Evolutionary conservation across 495 filamentous ascomycete genomes (phyloP).

Genomic region (Stereocaulon alpinum): DNA sequence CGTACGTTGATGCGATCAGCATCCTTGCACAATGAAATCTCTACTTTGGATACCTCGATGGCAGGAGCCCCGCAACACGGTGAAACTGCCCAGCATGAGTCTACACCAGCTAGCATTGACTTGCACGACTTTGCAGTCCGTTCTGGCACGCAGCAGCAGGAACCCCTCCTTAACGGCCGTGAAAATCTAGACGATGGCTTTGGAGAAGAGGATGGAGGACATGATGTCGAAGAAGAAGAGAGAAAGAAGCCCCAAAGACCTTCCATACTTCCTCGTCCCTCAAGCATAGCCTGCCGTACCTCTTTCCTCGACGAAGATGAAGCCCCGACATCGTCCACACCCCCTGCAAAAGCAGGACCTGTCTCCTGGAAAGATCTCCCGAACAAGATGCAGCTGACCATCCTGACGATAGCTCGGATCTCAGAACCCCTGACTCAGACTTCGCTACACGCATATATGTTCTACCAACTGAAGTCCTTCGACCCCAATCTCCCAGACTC

Average conservation of each 20-base stretch:
- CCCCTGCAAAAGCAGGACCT: constrained; percentile 29
- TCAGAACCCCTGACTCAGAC: constrained; percentile 32
- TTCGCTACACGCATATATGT: constrained; percentile 59
- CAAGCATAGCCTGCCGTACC: constrained; percentile 9
- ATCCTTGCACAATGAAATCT: background rate
- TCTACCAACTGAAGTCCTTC: constrained; percentile 67
- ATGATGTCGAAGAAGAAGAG: background rate
- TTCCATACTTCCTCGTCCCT: constrained; percentile 5
- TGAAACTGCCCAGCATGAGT: background rate
- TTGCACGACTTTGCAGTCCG: background rate
- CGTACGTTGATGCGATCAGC: background rate
- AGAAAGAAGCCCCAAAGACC: constrained; percentile 3
- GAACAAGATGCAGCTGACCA: constrained; percentile 60
- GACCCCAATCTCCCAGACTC: constrained; percentile 52
- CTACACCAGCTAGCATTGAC: background rate
- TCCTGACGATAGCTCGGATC: constrained; percentile 63
- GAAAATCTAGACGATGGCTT: background rate
- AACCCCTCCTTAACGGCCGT: background rate
- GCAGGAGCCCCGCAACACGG: no score
- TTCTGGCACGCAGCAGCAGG: no score
- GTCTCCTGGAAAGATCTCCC: constrained; percentile 63
- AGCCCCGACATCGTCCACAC: background rate
- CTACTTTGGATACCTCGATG: constrained; percentile 5
- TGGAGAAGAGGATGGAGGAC: background rate
- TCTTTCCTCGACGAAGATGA: constrained; percentile 13